These are phyloP conservation scores for Simplicillium sp. DNA, from an alignment of 2,329 filamentous ascomycete species.

Conservation along the genomic window DNA sequence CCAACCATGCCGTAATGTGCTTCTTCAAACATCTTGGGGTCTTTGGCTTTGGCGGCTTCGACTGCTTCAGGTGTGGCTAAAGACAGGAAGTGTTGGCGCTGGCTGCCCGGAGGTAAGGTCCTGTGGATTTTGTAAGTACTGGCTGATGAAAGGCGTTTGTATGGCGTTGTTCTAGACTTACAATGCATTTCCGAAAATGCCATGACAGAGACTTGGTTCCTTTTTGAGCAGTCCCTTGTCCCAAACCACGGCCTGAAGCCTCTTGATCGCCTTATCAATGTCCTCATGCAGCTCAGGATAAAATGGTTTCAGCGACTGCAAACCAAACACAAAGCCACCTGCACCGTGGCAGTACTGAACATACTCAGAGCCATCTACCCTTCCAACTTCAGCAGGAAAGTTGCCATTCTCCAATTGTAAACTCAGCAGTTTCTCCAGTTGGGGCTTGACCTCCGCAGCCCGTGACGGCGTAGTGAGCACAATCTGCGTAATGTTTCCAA, in stretches of 20 bases:
- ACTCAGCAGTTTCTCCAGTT: slow-evolving; percentile 45
- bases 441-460: slow-evolving; percentile 41
- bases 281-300: slow-evolving; percentile 44
- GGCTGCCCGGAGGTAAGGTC: slow-evolving; percentile 19
- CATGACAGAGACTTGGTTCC: slow-evolving; percentile 56
- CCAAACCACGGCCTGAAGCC: slow-evolving; percentile 43
- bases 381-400: slow-evolving; percentile 45
- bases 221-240: slow-evolving; percentile 51
- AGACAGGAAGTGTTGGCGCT: slow-evolving; percentile 45
- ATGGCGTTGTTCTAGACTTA: slow-evolving; percentile 32
- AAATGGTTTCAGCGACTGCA: slow-evolving; percentile 43
- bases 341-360: slow-evolving; percentile 62
- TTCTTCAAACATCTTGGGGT: slow-evolving; percentile 22
- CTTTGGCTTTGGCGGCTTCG: slow-evolving; percentile 26
- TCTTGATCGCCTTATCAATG: slow-evolving; percentile 42
- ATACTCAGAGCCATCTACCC: slow-evolving; percentile 29
- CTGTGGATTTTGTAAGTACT: slow-evolving; percentile 9
- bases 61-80: slow-evolving; percentile 48
- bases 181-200: slow-evolving; percentile 55
- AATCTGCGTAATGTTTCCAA: slow-evolving; percentile 63
- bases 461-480: slow-evolving; percentile 46
- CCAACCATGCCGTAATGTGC: slow-evolving; percentile 24
- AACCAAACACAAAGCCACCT: slow-evolving; percentile 50
- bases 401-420: slow-evolving; percentile 54
- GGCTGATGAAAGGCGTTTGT: not conserved